Conservation (phyloP, 257 asterid species). For the Gentiana macrophylla region DNA sequence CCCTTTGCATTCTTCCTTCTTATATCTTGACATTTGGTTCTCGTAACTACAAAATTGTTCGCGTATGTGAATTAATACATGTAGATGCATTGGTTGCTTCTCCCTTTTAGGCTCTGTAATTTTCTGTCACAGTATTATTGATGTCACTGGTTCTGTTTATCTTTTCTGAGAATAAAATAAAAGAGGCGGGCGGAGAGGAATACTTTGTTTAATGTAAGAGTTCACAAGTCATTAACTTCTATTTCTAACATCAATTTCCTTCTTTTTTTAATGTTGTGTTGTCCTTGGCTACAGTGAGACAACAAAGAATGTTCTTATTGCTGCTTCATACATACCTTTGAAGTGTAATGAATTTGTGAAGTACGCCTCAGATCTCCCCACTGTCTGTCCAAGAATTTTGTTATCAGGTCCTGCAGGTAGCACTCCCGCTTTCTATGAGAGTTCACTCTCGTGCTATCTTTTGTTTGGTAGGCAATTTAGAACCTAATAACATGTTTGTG, state of each 20-base stretch:
- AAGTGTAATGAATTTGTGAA: conserved; percentile 41
- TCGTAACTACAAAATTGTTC: neutral
- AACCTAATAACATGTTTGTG: too few species aligned
- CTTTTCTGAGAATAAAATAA: too few species aligned
- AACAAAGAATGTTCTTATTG: conserved; percentile 68
- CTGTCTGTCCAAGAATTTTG: conserved; percentile 68
- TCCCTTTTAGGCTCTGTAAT: too few species aligned
- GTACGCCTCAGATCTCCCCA: conserved; percentile 52
- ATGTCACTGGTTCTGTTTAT: too few species aligned
- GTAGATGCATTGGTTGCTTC: too few species aligned
- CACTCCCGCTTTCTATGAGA: conserved; percentile 2
- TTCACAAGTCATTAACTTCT: neutral
- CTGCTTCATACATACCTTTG: conserved; percentile 61
- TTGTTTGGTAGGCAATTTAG: neutral
- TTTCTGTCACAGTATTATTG: too few species aligned
- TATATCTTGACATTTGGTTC: neutral
- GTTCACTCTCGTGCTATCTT: neutral
- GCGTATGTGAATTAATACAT: neutral
- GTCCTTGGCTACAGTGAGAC: conserved; percentile 45
- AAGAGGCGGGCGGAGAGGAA: too few species aligned
- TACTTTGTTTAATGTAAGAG: too few species aligned
- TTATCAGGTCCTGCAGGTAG: conserved; percentile 89
- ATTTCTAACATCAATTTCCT: neutral
- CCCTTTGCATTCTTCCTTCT: too few species aligned
- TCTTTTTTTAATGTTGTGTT: neutral